Evolutionary conservation across 2,329 filamentous ascomycete genomes (phyloP), one percentile per base, ranked within the genome.

Genomic region (Bisporella sp.): DNA sequence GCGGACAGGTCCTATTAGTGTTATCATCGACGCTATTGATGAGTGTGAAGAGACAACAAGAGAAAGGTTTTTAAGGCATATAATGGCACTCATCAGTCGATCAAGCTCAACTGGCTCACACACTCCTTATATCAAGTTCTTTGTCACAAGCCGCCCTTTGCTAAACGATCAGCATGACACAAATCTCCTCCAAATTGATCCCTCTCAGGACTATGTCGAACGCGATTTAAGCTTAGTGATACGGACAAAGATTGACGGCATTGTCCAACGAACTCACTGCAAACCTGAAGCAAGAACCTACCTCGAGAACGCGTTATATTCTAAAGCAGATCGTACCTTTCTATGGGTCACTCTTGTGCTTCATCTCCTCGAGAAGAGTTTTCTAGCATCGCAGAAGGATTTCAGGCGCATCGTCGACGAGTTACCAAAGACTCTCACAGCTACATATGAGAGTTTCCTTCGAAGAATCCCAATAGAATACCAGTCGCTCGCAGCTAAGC

Each of bases 1-100:
- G 4, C 62, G 58, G 41, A 52, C 47, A 30, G 62, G 63, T 4
- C 31, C 59, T 6, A 42, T 68, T 9, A 62, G 54, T 37, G 50
- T 70, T 31, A 64, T 71, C 13, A 57, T 71, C 31, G 68, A 71
- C 50, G 67, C 66, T 5, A 59, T 71, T 46, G 68, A 71, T 57
- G 68, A 70, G 53, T 70, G 68, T 49, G 67, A 69, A 46, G 53
- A 57, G 12, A 30, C 33, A 31, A 62, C 59, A 11, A 52, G 63
- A 46, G 48, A 54, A 4, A 46, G 57, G 6, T 59, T 69, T 13
- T 54, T 68, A 6, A 50, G 59, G 6, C 49, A 55, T 1, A 61
- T 68, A 11, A 40, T 47, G 11, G 50, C 54, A 5, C 53, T 65
- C 33, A 45, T 64, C 5, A 37, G 48, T 11, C 50, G 51, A 12